Conservation (phyloP, 2,329 filamentous ascomycete species). For the Cladosporium cucumerinum region DNA sequence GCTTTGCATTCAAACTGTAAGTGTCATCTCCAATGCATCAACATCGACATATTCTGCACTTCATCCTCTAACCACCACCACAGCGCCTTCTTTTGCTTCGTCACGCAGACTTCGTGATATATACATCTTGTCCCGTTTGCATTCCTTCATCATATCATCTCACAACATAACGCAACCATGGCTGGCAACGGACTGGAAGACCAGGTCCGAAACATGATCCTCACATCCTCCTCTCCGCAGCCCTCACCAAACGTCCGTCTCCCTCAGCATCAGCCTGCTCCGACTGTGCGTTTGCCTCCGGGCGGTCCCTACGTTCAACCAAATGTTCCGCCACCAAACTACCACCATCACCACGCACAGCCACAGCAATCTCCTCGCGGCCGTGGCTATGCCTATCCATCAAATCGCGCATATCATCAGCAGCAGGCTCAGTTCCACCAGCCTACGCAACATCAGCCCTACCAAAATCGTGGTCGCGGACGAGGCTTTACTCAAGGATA, state of each 20-base stretch:
- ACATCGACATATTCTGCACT: neutral
- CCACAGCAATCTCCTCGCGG: conserved; percentile 3
- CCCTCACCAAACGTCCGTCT: neutral
- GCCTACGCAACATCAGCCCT: neutral
- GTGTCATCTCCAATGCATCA: neutral
- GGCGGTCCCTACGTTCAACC: neutral
- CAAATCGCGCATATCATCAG: neutral
- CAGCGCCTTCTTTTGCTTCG: neutral
- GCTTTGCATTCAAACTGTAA: neutral
- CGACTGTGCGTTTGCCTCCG: conserved; percentile 10
- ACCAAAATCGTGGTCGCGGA: conserved; percentile 8
- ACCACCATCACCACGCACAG: conserved; percentile 17
- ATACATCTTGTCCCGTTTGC: neutral
- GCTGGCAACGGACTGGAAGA: conserved; percentile 23
- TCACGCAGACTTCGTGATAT: neutral
- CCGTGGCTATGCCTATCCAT: conserved; percentile 1
- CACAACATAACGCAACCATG: conserved; percentile 15
- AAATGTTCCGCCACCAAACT: conserved; percentile 13
- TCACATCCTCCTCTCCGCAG: conserved; percentile 7
- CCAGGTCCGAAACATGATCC: conserved; percentile 15
- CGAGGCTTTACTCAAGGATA: neutral
- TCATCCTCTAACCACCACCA: neutral
- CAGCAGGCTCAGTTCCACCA: neutral
- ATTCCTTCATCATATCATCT: neutral
- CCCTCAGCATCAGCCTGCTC: conserved; percentile 14